Base-by-base conservation (phyloP, 805 yeast genomes). In the Kazachstania africana region DNA sequence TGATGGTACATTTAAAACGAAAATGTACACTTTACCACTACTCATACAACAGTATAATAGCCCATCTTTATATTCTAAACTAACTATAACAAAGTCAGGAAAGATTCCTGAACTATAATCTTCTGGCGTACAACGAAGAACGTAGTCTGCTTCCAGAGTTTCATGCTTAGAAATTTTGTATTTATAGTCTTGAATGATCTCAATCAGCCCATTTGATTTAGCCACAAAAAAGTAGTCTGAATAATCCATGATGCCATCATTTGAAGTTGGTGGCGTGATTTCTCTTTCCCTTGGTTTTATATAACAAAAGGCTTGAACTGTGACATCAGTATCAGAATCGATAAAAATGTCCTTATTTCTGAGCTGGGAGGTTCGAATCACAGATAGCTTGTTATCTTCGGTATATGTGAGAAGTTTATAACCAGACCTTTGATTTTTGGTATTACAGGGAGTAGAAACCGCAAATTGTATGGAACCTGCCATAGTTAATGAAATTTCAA, bases 201-300 rank as follows among this genome's bases (percentile, higher is more conserved):
- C 56, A 13, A 53, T 45, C 14, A 45, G 32, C 4, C 58, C 56
- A 38, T 45, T 45, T 9, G 47, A 42, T 32, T 44, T 50, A 1
- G 46, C 51, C n/a, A 51, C 24, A 10, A 53, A 20, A 42, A 53
- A 31, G 35, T 47, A 51, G 33, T 53, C 57, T 10, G 49, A 46
- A 16, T 35, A 27, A 28, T 50, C 50, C 26, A 37, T 21, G 4
- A 29, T 18, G 12, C 32, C 25, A 6, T 22, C 18, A 21, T 38
- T 33, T 10, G 28, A 14, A 18, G 21, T 22, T 4, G 16, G 28
- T 2, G 41, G 31, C 3, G 29, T 19, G 10, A 37, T 24, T n/a
- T 24, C 28, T 29, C 42, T 37, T n/a, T 32, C 26, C 17, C 29
- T 34, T 6, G 50, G 52, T 27, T 34, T 42, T 8, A 48, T 16